Evolutionary conservation across 1,284 basidiomycete species (phyloP).

Genomic region (Entoloma clypeatum): DNA sequence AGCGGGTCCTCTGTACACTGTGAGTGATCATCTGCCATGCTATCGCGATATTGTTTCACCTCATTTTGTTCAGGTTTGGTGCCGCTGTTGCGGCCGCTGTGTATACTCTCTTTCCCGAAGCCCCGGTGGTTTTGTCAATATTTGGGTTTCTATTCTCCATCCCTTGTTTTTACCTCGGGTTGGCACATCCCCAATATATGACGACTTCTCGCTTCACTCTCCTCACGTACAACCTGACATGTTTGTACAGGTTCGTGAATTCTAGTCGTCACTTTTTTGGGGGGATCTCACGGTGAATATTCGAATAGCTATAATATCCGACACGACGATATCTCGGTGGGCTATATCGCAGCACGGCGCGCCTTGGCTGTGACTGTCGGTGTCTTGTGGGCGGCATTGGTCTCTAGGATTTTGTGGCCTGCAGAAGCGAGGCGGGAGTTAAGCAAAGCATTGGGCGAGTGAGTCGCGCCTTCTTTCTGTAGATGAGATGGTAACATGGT

Average conservation of each 20-base stretch:
- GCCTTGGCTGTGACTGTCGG: slow-evolving; percentile 82
- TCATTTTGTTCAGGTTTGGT: slow-evolving; percentile 53
- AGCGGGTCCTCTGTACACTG: slow-evolving; percentile 82
- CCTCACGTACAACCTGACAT: slow-evolving; percentile 88
- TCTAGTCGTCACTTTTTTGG: no score
- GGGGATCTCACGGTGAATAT: no score
- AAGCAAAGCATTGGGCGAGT: slow-evolving; percentile 81
- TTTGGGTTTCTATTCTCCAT: slow-evolving; percentile 90
- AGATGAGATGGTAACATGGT: not conserved
- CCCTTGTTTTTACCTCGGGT: slow-evolving; percentile 91
- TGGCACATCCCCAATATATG: slow-evolving; percentile 75
- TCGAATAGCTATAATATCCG: slow-evolving; percentile 75
- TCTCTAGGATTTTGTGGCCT: slow-evolving; percentile 94
- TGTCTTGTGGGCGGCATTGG: slow-evolving; percentile 84
- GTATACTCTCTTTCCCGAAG: slow-evolving; percentile 74
- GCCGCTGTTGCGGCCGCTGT: slow-evolving; percentile 72
- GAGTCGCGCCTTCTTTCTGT: not conserved
- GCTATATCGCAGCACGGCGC: slow-evolving; percentile 74
- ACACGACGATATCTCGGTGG: slow-evolving; percentile 63
- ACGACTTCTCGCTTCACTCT: slow-evolving; percentile 86
- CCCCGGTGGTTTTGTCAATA: slow-evolving; percentile 70
- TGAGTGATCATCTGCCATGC: slow-evolving; percentile 39
- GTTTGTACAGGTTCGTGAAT: slow-evolving; percentile 86
- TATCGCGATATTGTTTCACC: slow-evolving; percentile 5
- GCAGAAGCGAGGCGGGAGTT: slow-evolving; percentile 89